Conservation (phyloP, 2,329 filamentous ascomycete genomes). For the Davidsoniella eucalypti region DNA sequence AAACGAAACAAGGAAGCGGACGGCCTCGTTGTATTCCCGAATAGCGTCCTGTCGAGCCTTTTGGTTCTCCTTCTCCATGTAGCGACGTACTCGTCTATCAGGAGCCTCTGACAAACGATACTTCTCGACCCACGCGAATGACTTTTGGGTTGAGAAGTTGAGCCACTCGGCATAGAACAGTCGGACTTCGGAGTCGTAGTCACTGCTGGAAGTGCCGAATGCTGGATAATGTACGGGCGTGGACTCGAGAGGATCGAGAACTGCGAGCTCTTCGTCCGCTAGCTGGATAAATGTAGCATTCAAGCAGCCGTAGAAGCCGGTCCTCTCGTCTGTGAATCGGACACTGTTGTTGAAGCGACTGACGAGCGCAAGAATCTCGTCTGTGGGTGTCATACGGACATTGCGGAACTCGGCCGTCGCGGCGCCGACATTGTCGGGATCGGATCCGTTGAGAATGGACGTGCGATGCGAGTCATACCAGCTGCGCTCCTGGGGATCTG, state of each 20-base stretch:
- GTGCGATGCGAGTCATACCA: slow-evolving; percentile 96
- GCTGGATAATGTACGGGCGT: slow-evolving; percentile 56
- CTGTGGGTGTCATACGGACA: slow-evolving; percentile 59
- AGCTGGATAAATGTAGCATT: slow-evolving; percentile 64
- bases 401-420: slow-evolving; percentile 48
- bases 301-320: slow-evolving; percentile 72
- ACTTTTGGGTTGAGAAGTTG: slow-evolving; percentile 68
- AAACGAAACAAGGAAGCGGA: slow-evolving; percentile 72
- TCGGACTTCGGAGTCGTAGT: slow-evolving; percentile 60
- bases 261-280: slow-evolving; percentile 61
- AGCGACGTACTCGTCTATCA: slow-evolving; percentile 61
- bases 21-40: slow-evolving; percentile 82
- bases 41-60: slow-evolving; percentile 66
- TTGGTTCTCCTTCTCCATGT: slow-evolving; percentile 94
- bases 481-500: slow-evolving; percentile 83
- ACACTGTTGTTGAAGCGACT: slow-evolving; percentile 63
- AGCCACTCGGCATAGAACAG: slow-evolving; percentile 71
- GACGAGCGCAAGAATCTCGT: slow-evolving; percentile 64
- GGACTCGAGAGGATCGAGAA: slow-evolving; percentile 39
- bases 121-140: slow-evolving; percentile 77
- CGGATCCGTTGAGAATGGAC: slow-evolving; percentile 57
- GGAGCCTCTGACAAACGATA: slow-evolving; percentile 74
- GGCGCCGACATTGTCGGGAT: slow-evolving; percentile 25
- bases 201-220: slow-evolving; percentile 63
- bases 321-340: slow-evolving; percentile 62